These are phyloP conservation scores for Penicillium corylophilum DNA, from an alignment of 2,329 filamentous ascomycete species.

Conservation along the genomic window DNA sequence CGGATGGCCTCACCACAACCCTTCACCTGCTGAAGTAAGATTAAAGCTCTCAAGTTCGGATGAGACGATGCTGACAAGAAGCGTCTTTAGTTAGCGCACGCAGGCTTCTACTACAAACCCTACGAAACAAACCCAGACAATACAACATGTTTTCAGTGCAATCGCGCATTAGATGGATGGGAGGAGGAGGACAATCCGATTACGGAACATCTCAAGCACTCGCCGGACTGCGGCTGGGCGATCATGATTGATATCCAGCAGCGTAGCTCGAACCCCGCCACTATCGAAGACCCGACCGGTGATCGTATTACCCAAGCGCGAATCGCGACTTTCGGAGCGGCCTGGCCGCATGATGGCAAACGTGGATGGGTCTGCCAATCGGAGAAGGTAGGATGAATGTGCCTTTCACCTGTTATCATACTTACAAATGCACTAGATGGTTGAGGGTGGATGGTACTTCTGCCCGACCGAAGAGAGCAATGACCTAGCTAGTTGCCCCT, in stretches of 20 bases:
- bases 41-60: conserved; percentile 5
- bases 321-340: conserved; percentile 75
- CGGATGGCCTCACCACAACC: conserved; percentile 76
- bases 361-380: conserved; percentile 86
- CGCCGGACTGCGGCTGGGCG: conserved; percentile 82
- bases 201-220: conserved; percentile 80
- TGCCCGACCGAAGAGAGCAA: conserved; percentile 79
- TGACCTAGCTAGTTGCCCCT: conserved; percentile 87
- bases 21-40: conserved; percentile 64
- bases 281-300: conserved; percentile 70
- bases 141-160: conserved; percentile 83
- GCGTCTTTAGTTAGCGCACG: conserved; percentile 69
- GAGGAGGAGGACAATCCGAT: conserved; percentile 81
- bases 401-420: conserved; percentile 5
- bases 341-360: conserved; percentile 88
- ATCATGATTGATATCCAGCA: conserved; percentile 63
- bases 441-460: conserved; percentile 91
- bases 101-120: conserved; percentile 88
- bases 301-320: conserved; percentile 72
- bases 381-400: conserved; percentile 64
- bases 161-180: conserved; percentile 85
- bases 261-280: conserved; percentile 44
- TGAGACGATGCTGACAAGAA: conserved; percentile 1
- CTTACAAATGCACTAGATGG: conserved; percentile 58
- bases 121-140: conserved; percentile 77